phyloP scores from a whole-genome alignment of 257 asterid genomes.

The Solanum piurae region DNA sequence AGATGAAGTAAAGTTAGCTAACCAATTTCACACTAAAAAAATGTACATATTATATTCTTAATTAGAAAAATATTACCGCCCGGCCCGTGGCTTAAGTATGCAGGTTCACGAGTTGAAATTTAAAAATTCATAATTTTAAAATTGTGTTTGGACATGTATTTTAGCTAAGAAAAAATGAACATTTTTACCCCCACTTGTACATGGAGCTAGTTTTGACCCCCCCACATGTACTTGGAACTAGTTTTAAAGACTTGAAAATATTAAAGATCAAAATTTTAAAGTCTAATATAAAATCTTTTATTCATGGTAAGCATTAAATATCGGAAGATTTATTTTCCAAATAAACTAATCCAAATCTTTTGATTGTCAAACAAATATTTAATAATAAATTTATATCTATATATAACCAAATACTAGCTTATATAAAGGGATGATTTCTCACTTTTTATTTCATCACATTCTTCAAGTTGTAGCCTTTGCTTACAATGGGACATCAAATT shows the following conservation, averaged over 20 bases:
- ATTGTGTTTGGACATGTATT: not conserved
- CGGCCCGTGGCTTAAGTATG: not conserved
- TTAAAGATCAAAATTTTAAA: not conserved
- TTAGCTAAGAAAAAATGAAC: not conserved
- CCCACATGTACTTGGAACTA: not conserved
- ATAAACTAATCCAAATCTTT: not conserved
- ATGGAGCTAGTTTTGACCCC: not conserved
- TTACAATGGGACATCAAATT: not conserved
- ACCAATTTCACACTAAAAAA: not conserved
- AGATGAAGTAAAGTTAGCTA: not conserved
- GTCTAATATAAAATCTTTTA: not conserved
- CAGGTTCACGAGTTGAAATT: not conserved
- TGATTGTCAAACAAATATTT: not conserved
- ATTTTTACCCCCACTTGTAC: not conserved
- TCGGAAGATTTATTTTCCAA: not conserved
- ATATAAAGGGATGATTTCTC: not conserved
- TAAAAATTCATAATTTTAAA: not conserved
- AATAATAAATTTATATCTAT: not conserved
- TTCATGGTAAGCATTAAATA: not conserved
- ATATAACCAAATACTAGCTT: not conserved
- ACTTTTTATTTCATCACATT: not conserved
- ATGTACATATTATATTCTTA: not conserved
- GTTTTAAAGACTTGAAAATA: not conserved
- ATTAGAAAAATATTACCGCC: not conserved
- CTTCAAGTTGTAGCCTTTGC: not conserved